phyloP scores from a whole-genome alignment of 2,329 filamentous ascomycete species.

The Rhinocladiella similis region DNA sequence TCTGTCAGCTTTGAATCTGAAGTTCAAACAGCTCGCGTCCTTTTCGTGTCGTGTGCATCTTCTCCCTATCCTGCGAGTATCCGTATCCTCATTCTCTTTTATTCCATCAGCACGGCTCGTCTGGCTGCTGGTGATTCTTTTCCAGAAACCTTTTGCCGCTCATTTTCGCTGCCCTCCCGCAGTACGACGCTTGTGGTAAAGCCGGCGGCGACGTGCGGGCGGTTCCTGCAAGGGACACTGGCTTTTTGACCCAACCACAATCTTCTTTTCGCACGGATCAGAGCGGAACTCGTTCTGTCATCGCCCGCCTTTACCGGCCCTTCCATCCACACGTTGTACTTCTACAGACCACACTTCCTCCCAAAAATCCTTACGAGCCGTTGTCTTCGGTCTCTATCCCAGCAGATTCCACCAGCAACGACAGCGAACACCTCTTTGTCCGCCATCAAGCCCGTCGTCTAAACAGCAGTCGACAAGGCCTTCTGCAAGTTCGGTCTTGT shows the following conservation, averaged over 20 bases:
- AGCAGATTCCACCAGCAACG: neutral
- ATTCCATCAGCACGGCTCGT: too few species aligned
- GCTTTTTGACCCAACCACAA: constrained; percentile 14
- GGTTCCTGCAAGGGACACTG: constrained; percentile 24
- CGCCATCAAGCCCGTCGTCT: neutral
- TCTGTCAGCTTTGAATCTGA: constrained; percentile 2
- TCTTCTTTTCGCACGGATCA: constrained; percentile 15
- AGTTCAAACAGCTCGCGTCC: constrained; percentile 5
- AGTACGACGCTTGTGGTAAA: neutral
- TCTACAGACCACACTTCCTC: neutral
- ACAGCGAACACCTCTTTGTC: neutral
- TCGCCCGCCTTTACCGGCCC: neutral
- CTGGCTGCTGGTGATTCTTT: neutral
- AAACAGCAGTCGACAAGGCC: neutral
- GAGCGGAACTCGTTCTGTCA: constrained; percentile 18
- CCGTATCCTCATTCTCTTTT: constrained; percentile 1
- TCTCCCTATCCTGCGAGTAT: constrained; percentile 2
- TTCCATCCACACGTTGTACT: constrained; percentile 13
- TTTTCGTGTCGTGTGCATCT: constrained; percentile 10
- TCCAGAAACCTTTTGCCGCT: neutral
- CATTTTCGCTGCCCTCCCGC: constrained; percentile 9
- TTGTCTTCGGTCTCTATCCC: constrained; percentile 1
- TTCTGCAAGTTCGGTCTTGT: constrained; percentile 2
- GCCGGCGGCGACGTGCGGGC: constrained; percentile 17
- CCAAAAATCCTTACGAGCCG: neutral